These are phyloP conservation scores for Paraphoma sp. DNA, from an alignment of 2,329 filamentous ascomycete genomes.

Conservation along the genomic window DNA sequence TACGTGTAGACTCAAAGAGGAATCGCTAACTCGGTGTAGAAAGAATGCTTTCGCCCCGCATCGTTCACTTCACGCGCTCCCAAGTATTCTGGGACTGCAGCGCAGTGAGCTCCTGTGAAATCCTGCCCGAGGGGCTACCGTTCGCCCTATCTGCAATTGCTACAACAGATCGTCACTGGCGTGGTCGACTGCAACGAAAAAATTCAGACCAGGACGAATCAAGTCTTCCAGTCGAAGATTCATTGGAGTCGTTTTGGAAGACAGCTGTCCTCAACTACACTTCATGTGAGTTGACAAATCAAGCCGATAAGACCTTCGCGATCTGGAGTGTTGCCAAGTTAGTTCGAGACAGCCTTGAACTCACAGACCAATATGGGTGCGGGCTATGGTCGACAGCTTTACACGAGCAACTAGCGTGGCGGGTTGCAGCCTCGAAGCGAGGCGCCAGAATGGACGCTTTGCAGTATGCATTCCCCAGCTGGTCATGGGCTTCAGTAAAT, in stretches of 20 bases:
- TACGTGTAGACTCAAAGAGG: too few species aligned
- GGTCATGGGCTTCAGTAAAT: conserved; percentile 22
- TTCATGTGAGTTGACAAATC: conserved; percentile 22
- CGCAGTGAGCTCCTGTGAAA: too few species aligned
- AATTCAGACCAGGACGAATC: too few species aligned
- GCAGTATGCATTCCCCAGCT: conserved; percentile 13
- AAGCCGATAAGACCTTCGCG: conserved; percentile 25
- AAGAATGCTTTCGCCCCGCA: too few species aligned
- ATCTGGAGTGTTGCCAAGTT: conserved; percentile 34
- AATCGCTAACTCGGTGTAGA: too few species aligned
- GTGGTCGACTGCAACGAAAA: too few species aligned
- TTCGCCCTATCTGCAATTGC: too few species aligned
- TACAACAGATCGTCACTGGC: too few species aligned
- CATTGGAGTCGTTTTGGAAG: conserved; percentile 26
- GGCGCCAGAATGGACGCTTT: conserved; percentile 7
- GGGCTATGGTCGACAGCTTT: conserved; percentile 28
- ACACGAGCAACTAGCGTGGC: conserved; percentile 35
- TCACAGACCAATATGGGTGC: conserved; percentile 25
- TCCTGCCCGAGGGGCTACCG: too few species aligned
- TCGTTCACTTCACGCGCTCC: too few species aligned
- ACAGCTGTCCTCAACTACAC: conserved; percentile 28
- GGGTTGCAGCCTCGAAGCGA: conserved; percentile 2
- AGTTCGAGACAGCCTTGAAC: conserved; percentile 18
- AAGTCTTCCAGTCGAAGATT: conserved; percentile 10
- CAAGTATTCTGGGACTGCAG: too few species aligned